phyloP scores from a whole-genome alignment of 768 basidiomycete species.

The Tricholoma flavovirens region DNA sequence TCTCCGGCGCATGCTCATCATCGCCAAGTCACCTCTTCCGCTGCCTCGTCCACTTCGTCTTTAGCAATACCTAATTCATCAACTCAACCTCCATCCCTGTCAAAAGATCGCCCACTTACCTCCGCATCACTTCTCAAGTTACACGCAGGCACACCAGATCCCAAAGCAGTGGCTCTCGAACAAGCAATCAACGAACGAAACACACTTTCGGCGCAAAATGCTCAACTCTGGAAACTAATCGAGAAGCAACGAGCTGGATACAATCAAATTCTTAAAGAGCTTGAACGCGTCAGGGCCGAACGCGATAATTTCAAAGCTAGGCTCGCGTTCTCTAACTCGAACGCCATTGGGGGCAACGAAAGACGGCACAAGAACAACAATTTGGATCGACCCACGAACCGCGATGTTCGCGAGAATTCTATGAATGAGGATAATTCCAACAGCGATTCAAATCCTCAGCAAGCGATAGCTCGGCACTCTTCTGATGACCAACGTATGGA shows the following conservation, averaged over 20 bases:
- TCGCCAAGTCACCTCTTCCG: constrained; percentile 8
- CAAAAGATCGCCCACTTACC: constrained; percentile 17
- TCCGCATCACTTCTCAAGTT: constrained; percentile 40
- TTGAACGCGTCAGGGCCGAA: constrained; percentile 78
- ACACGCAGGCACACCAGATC: constrained; percentile 49
- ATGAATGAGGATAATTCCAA: constrained; percentile 7
- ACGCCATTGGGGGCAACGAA: constrained; percentile 20
- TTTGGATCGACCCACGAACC: constrained; percentile 17
- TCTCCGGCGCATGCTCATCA: constrained; percentile 27
- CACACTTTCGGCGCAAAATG: constrained; percentile 71
- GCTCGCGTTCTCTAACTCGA: constrained; percentile 21
- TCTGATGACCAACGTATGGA: constrained; percentile 36
- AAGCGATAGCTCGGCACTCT: constrained; percentile 25
- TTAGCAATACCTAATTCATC: constrained; percentile 9
- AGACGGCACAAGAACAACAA: constrained; percentile 23
- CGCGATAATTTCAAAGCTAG: constrained; percentile 65
- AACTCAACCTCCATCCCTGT: constrained; percentile 6
- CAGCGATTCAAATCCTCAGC: constrained; percentile 4
- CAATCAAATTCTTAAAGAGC: constrained; percentile 73
- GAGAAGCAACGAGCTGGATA: constrained; percentile 88
- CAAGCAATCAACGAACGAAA: constrained; percentile 79
- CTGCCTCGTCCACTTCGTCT: constrained; percentile 12
- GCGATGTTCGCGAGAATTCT: constrained; percentile 24
- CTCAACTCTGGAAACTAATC: constrained; percentile 91
- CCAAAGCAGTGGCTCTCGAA: constrained; percentile 65